Percentiles rank a stretch among this genome's conserved stretches.
These are phyloP conservation scores for Asterella californica DNA, from an alignment of 225 moss, liverwort and hornwort species.

Conservation along the genomic window DNA sequence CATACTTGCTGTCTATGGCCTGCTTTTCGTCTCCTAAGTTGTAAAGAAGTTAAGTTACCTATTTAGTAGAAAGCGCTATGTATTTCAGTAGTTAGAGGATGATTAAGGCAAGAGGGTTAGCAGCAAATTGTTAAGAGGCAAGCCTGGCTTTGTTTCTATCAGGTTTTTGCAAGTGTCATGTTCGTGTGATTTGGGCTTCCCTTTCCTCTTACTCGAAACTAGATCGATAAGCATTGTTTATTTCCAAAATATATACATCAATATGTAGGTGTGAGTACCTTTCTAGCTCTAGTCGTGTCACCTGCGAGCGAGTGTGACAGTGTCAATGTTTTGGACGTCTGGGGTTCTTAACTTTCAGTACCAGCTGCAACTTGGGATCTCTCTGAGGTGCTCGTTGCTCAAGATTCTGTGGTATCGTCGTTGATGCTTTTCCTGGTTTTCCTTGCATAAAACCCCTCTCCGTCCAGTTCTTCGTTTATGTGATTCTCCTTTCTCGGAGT, in stretches of 20 bases:
- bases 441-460: too few species aligned
- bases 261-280: constrained; percentile 1
- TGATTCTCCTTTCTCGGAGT: too few species aligned
- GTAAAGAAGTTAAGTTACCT: constrained; percentile 30
- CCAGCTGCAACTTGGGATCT: too few species aligned
- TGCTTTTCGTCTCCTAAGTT: constrained; percentile 23
- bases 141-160: neutral
- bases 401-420: too few species aligned
- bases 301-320: neutral
- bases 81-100: constrained; percentile 12
- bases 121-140: constrained; percentile 16
- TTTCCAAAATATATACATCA: neutral
- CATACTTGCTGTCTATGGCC: constrained; percentile 21
- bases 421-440: too few species aligned
- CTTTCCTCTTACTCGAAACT: constrained; percentile 11
- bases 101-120: constrained; percentile 32
- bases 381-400: too few species aligned
- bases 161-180: constrained; percentile 1
- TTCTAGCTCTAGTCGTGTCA: neutral
- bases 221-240: constrained; percentile 2
- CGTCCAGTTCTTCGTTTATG: too few species aligned
- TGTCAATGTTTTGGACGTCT: too few species aligned
- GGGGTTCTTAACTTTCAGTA: too few species aligned
- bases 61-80: constrained; percentile 20
- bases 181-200: constrained; percentile 5